Conservation (phyloP, 2,329 filamentous ascomycete genomes). For the Claviceps citrina region DNA sequence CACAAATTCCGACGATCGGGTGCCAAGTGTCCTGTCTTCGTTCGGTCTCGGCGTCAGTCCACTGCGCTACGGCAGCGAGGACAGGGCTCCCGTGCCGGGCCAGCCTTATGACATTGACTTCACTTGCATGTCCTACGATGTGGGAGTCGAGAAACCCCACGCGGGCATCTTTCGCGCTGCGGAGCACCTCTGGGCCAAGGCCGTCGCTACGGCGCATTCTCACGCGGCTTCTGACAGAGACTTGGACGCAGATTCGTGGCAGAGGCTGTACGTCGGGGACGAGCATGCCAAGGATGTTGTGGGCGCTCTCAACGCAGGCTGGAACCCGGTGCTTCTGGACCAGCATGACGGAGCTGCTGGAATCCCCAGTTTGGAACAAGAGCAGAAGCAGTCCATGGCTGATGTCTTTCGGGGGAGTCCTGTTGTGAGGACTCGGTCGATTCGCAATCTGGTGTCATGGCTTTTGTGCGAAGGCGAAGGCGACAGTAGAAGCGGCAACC, state of each 20-base stretch:
- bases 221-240: conserved; percentile 3
- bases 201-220: conserved; percentile 12
- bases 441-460: conserved; percentile 8
- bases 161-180: conserved; percentile 40
- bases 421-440: conserved; percentile 9
- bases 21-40: conserved; percentile 35
- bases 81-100: neutral
- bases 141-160: conserved; percentile 44
- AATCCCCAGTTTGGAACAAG: conserved; percentile 7
- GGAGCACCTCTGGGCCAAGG: conserved; percentile 23
- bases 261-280: conserved; percentile 39
- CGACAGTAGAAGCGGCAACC: neutral
- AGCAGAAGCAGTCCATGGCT: conserved; percentile 2
- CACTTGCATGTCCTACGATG: conserved; percentile 47
- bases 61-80: conserved; percentile 13
- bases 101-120: conserved; percentile 31
- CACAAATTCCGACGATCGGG: conserved; percentile 48
- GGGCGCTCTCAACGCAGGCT: conserved; percentile 23
- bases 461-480: neutral
- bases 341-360: conserved; percentile 1
- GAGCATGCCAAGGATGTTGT: conserved; percentile 34
- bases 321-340: conserved; percentile 13
- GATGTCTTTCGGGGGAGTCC: conserved; percentile 6
- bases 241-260: conserved; percentile 13
- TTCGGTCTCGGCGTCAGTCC: conserved; percentile 34